phyloP scores from a whole-genome alignment of 805 yeast genomes.

The Torulaspora franciscae region DNA sequence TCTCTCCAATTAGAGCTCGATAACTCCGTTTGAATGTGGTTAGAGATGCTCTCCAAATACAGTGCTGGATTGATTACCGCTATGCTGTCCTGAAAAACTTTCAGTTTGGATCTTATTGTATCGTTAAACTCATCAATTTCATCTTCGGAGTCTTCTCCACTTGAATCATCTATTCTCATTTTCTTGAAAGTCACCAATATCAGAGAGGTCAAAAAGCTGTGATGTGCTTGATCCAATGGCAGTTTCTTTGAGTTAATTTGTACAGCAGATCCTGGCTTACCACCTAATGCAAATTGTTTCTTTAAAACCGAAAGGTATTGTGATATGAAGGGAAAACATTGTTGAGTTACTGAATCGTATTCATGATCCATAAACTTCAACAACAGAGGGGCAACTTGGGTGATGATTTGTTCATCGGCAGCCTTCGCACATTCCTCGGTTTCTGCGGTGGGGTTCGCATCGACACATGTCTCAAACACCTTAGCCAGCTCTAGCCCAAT shows the following conservation, averaged over 20 bases:
- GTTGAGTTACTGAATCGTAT: slow-evolving; percentile 82
- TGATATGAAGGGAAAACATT: slow-evolving; percentile 75
- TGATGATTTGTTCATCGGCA: slow-evolving; percentile 49
- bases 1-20: slow-evolving; percentile 61
- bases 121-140: slow-evolving; percentile 75
- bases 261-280: slow-evolving; percentile 39
- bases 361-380: slow-evolving; percentile 71
- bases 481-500: slow-evolving; percentile 73
- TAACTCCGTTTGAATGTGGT: slow-evolving; percentile 47
- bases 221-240: slow-evolving; percentile 37
- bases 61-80: slow-evolving; percentile 55
- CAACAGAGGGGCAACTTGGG: slow-evolving; percentile 61
- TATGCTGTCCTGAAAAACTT: slow-evolving; percentile 79
- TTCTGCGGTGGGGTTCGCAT: slow-evolving; percentile 31
- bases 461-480: slow-evolving; percentile 54
- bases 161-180: slow-evolving; percentile 74
- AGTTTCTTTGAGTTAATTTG: slow-evolving; percentile 35
- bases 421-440: slow-evolving; percentile 34
- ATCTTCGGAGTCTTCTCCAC: slow-evolving; percentile 69
- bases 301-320: slow-evolving; percentile 67
- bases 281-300: slow-evolving; percentile 43
- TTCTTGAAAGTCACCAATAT: slow-evolving; percentile 68
- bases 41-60: slow-evolving; percentile 54
- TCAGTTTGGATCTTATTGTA: slow-evolving; percentile 60
- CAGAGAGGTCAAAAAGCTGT: slow-evolving; percentile 55